Conservation (phyloP, 208 protist species). For the Herpetomonas tarakana region DNA sequence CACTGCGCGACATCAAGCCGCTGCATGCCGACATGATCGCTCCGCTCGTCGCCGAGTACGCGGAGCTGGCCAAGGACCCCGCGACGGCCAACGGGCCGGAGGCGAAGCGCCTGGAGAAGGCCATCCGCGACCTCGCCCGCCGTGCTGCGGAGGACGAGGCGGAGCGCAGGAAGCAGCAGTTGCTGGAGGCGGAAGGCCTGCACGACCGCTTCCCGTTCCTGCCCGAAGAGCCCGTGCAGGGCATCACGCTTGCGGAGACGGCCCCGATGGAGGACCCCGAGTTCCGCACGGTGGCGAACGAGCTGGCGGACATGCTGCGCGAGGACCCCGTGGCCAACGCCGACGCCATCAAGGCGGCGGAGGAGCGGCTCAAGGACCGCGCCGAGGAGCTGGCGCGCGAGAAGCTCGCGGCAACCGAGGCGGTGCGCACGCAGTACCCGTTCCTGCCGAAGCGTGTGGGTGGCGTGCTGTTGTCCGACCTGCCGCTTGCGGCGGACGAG, state of each 20-base stretch:
- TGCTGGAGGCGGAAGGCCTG: constrained; percentile 27
- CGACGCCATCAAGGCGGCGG: constrained; percentile 14
- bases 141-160: constrained; percentile 39
- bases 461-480: constrained; percentile 17
- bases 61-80: constrained; percentile 29
- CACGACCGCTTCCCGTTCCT: constrained; percentile 38
- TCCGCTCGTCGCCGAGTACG: constrained; percentile 26
- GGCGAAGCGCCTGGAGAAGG: constrained; percentile 38
- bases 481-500: constrained; percentile 10
- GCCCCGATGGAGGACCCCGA: constrained; percentile 31
- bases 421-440: constrained; percentile 13
- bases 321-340: constrained; percentile 7
- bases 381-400: constrained; percentile 17
- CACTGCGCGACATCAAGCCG: constrained; percentile 33
- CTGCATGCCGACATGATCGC: constrained; percentile 20
- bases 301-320: constrained; percentile 22
- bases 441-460: constrained; percentile 16
- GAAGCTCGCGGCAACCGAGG: background rate
- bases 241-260: constrained; percentile 30
- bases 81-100: constrained; percentile 16
- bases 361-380: constrained; percentile 12
- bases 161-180: constrained; percentile 10
- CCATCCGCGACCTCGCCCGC: constrained; percentile 26
- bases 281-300: constrained; percentile 42
- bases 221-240: constrained; percentile 36